Evolutionary conservation across 805 yeast genomes (phyloP).

Genomic region (Suhomyces xylopsoci): DNA sequence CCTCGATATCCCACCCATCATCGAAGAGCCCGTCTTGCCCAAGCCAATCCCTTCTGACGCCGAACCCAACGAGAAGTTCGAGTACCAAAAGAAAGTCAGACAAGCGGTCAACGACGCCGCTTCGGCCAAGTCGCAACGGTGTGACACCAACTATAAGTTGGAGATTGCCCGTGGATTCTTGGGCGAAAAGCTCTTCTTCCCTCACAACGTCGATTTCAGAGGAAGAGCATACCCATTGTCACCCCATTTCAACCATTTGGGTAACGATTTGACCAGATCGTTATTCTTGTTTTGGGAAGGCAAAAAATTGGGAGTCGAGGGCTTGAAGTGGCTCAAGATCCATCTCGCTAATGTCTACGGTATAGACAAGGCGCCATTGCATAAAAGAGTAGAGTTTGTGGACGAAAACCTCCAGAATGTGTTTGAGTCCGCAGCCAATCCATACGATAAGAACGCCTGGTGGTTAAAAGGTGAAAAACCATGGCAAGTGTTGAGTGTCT

Average conservation of each 20-base stretch:
- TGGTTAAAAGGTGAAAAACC: slow-evolving; percentile 79
- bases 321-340: slow-evolving; percentile 71
- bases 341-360: slow-evolving; percentile 75
- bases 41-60: slow-evolving; percentile 56
- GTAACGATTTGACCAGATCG: slow-evolving; percentile 74
- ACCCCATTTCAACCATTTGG: slow-evolving; percentile 78
- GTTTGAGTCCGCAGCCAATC: slow-evolving; percentile 58
- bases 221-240: slow-evolving; percentile 83
- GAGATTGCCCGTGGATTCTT: slow-evolving; percentile 91
- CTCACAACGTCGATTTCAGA: slow-evolving; percentile 78
- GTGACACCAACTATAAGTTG: slow-evolving; percentile 88
- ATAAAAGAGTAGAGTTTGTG: slow-evolving; percentile 58
- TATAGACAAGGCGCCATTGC: slow-evolving; percentile 66
- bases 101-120: slow-evolving; percentile 58
- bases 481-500: slow-evolving; percentile 75
- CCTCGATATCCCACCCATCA: slow-evolving; percentile 63
- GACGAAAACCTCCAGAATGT: slow-evolving; percentile 56
- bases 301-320: slow-evolving; percentile 58
- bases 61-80: slow-evolving; percentile 68
- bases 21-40: slow-evolving; percentile 45
- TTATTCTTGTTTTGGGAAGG: slow-evolving; percentile 77
- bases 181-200: slow-evolving; percentile 74
- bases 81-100: slow-evolving; percentile 64
- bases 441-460: slow-evolving; percentile 56
- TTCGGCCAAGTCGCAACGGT: slow-evolving; percentile 77